phyloP scores from a whole-genome alignment of 2,329 filamentous ascomycete species.

The Cladosporium sp. region DNA sequence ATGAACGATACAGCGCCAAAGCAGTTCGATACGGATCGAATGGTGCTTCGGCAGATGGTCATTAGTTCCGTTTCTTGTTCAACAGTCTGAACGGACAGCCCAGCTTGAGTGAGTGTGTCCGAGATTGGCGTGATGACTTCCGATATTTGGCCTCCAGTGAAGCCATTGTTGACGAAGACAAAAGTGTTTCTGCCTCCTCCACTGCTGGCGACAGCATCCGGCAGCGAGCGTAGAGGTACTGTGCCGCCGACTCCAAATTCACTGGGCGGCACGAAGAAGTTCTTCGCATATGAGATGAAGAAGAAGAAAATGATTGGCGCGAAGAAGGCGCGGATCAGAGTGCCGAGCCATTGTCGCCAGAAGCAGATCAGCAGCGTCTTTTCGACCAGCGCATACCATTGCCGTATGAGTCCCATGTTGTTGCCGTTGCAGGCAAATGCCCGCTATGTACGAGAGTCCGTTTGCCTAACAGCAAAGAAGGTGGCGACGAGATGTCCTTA shows the following conservation, averaged over 20 bases:
- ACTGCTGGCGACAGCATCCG: conserved; percentile 58
- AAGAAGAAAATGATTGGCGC: conserved; percentile 51
- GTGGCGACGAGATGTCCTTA: neutral
- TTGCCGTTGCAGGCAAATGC: neutral
- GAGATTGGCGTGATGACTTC: conserved; percentile 63
- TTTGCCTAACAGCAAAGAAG: too few relatives aligned
- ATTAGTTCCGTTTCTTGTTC: conserved; percentile 55
- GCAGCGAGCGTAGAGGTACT: conserved; percentile 59
- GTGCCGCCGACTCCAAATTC: conserved; percentile 67
- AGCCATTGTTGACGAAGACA: conserved; percentile 73
- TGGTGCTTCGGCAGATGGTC: conserved; percentile 54
- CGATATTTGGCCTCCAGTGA: conserved; percentile 65
- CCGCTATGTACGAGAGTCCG: neutral
- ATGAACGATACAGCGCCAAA: conserved; percentile 72
- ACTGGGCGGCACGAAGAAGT: conserved; percentile 76
- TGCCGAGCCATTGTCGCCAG: conserved; percentile 51
- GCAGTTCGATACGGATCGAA: conserved; percentile 63
- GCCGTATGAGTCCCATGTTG: conserved; percentile 32
- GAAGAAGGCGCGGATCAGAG: conserved; percentile 52
- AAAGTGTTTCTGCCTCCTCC: conserved; percentile 62
- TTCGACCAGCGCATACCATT: conserved; percentile 54
- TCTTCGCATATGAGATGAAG: conserved; percentile 64
- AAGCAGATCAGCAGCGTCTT: conserved; percentile 56
- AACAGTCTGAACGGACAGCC: conserved; percentile 54
- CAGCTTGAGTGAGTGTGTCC: conserved; percentile 51